A percentile compares a stretch with the other conserved stretches of the same genome.
Evolutionary conservation across 2,329 filamentous ascomycete genomes (phyloP).

Genomic region (Teratosphaeria zuluensis): DNA sequence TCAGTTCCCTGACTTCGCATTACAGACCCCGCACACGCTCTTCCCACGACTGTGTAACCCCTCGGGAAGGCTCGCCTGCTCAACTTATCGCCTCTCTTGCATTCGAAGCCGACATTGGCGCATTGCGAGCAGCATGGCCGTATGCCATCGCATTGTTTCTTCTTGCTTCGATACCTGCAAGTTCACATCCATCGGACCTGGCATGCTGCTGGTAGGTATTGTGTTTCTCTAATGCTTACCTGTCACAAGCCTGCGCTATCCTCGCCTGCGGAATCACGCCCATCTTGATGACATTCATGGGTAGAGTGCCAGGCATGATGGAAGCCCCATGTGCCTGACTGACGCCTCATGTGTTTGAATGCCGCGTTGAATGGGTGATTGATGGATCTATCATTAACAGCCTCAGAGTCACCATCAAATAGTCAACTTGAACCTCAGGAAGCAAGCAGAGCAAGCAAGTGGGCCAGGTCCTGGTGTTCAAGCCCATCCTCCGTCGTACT

Average conservation of each 20-base stretch:
- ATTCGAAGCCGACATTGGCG: slow-evolving; percentile 93
- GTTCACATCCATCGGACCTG: neutral
- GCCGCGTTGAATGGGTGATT: no score
- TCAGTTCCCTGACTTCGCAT: slow-evolving; percentile 75
- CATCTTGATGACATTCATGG: slow-evolving; percentile 99
- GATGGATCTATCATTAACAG: no score
- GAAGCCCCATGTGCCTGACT: neutral
- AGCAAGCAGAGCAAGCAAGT: no score
- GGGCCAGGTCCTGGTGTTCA: no score
- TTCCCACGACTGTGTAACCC: slow-evolving; percentile 88
- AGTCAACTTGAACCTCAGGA: no score
- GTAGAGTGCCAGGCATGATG: slow-evolving; percentile 92
- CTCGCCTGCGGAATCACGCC: slow-evolving; percentile 82
- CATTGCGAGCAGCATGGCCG: slow-evolving; percentile 93
- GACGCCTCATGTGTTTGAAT: no score
- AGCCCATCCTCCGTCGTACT: no score
- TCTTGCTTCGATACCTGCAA: slow-evolving; percentile 75
- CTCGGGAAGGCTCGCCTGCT: slow-evolving; percentile 88
- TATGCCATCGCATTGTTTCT: slow-evolving; percentile 94
- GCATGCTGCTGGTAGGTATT: neutral
- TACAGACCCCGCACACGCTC: slow-evolving; percentile 81
- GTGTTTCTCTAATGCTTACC: slow-evolving; percentile 14
- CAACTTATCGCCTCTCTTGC: slow-evolving; percentile 95
- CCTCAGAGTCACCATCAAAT: no score
- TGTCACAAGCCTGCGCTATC: slow-evolving; percentile 81